Base-by-base conservation (phyloP, 2,329 filamentous ascomycete species). In the Beauveria varroae region DNA sequence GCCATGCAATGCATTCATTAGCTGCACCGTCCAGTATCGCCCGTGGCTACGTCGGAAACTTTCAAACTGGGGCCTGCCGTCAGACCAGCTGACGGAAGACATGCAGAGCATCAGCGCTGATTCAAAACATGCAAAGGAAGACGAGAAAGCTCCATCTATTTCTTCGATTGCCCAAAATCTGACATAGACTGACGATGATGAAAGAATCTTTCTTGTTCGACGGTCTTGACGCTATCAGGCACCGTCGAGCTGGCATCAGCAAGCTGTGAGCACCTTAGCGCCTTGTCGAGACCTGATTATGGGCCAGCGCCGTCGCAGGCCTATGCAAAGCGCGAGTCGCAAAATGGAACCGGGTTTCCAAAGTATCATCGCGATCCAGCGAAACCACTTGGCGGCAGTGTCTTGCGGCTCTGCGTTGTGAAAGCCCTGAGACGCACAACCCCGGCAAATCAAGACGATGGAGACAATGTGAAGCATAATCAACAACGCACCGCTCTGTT, bases 1-100 rank as follows among this genome's bases (percentile, higher is more conserved):
- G 34, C 34, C 34, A 37, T 37, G 12, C 34, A 16, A 37, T 37
- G 34, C 34, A 37, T 37, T 37, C 18, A 52, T 52, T 40, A 55
- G 53, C 41, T 53, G 50, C 40, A 40, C 41, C 41, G 16, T 60
- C 40, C 41, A 54, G 28, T 60, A 24, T 40, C 40, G 22, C 12
- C 49, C 18, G n/a, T 44, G 22, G 47, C 22, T 44, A 9, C 12
- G 34, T 37, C 34, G 34, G 12, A 37, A 37, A 37, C 34, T n/a
- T 37, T 46, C 55, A 14, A 44, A 16, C 14, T 24, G 20, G 10
- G 41, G 40, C 12, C 24, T 60, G 40, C 22, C n/a, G 57, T 53
- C 57, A 53, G 57, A 59, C 49, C 34, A 14, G 57, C 57, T 60
- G 57, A 47, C 41, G 41, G 28, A 37, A 60, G 41, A 46, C n/a